Evolutionary conservation across 495 filamentous ascomycete species (phyloP).

Genomic region (Hyaloscypha variabilis): DNA sequence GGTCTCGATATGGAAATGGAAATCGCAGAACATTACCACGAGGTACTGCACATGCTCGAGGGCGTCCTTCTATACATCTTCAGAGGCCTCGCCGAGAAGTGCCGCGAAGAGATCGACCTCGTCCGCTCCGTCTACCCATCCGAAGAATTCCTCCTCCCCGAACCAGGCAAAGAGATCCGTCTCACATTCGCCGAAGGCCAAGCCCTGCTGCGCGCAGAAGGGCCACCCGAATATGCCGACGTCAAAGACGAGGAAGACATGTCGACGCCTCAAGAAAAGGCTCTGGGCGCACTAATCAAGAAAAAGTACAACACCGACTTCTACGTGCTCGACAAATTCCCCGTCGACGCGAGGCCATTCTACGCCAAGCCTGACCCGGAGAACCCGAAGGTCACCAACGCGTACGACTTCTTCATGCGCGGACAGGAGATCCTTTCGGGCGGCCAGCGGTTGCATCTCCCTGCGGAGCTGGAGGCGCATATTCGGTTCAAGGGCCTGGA

Average conservation of each 20-base stretch:
- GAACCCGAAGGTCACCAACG: constrained; percentile 72
- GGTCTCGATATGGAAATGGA: constrained; percentile 98
- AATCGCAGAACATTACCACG: constrained; percentile 85
- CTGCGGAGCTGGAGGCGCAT: constrained; percentile 65
- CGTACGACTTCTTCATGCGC: constrained; percentile 94
- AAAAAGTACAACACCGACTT: constrained; percentile 89
- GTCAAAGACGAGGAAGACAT: constrained; percentile 80
- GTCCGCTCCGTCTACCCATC: constrained; percentile 64
- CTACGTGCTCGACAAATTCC: constrained; percentile 91
- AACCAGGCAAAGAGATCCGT: constrained; percentile 74
- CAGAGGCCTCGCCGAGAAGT: constrained; percentile 69
- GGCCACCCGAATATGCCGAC: constrained; percentile 67
- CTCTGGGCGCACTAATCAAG: constrained; percentile 80
- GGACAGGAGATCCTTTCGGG: constrained; percentile 89
- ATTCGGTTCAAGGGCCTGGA: constrained; percentile 76
- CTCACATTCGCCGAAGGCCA: constrained; percentile 87
- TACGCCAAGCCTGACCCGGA: constrained; percentile 81
- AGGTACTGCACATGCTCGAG: constrained; percentile 81
- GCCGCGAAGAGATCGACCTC: constrained; percentile 69
- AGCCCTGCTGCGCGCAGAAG: constrained; percentile 76
- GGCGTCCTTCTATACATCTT: constrained; percentile 88
- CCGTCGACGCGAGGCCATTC: constrained; percentile 81
- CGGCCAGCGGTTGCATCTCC: constrained; percentile 82
- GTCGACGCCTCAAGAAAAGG: constrained; percentile 83
- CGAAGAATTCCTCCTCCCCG: constrained; percentile 54